These are phyloP conservation scores for Chlamydomonas sp. DNA, from an alignment of 139 green algal species.

Conservation along the genomic window DNA sequence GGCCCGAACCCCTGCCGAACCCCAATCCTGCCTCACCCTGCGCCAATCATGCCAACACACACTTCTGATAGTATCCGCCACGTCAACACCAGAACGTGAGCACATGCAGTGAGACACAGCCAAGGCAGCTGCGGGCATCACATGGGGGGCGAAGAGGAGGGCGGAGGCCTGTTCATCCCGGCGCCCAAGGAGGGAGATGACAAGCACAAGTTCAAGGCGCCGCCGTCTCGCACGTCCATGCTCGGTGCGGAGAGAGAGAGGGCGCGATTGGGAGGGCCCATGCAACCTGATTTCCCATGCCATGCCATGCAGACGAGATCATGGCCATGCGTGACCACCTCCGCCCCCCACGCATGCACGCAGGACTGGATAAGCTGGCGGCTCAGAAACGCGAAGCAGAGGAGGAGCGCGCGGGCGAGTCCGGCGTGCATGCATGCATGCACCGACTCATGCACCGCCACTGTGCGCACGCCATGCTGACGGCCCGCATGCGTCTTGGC, in stretches of 20 bases:
- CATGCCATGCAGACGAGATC: neutral
- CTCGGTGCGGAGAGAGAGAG: constrained; percentile 36
- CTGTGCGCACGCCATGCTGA: neutral
- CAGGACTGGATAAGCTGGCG: constrained; percentile 63
- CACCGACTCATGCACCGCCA: neutral
- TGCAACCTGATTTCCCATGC: too few relatives aligned
- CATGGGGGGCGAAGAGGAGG: constrained; percentile 10
- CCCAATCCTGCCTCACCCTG: too few relatives aligned
- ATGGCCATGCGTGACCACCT: too few relatives aligned
- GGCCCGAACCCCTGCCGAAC: too few relatives aligned
- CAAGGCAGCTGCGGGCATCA: neutral
- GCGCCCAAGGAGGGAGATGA: constrained; percentile 34
- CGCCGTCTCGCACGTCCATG: constrained; percentile 54
- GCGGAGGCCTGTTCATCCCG: constrained; percentile 41
- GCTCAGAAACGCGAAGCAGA: constrained; percentile 52
- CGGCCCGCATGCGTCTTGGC: too few relatives aligned
- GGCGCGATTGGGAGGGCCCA: neutral
- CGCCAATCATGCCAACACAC: neutral
- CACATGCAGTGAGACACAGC: neutral
- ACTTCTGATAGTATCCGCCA: neutral
- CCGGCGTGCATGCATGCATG: neutral
- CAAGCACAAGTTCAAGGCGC: constrained; percentile 61
- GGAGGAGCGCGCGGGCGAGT: constrained; percentile 41
- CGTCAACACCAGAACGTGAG: neutral
- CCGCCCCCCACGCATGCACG: too few relatives aligned